Evolutionary conservation across 805 yeast genomes (phyloP).

Genomic region (Candida montana): DNA sequence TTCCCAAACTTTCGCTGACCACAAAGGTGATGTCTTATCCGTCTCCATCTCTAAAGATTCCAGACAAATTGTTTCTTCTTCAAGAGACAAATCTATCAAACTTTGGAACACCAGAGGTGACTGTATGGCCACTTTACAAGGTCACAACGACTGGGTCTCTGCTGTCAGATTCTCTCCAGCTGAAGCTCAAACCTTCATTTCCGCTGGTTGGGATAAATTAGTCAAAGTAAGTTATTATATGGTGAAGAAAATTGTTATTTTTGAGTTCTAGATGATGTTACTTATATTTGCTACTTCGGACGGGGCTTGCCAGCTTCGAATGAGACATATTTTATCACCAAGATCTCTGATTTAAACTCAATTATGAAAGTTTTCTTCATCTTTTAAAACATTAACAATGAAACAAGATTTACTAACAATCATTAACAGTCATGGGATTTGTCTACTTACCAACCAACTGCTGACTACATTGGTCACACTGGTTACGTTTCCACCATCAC

Average conservation of each 20-base stretch:
- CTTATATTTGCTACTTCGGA: constrained; percentile 99
- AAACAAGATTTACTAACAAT: constrained; percentile 39
- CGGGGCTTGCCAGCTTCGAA: constrained; percentile 60
- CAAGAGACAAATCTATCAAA: constrained; percentile 98
- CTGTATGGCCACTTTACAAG: constrained; percentile 88
- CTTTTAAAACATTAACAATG: not conserved
- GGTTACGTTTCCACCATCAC: constrained; percentile 97
- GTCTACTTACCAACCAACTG: constrained; percentile 73
- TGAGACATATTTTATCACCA: constrained; percentile 98
- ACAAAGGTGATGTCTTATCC: constrained; percentile 94
- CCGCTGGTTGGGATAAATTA: constrained; percentile 98
- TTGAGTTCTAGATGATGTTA: constrained; percentile 57
- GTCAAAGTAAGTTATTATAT: constrained; percentile 82
- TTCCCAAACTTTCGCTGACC: constrained; percentile 94
- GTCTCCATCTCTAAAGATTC: constrained; percentile 95
- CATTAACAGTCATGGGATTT: constrained; percentile 87
- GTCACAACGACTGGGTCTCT: constrained; percentile 99
- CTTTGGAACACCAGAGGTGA: constrained; percentile 99
- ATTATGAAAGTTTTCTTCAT: not conserved
- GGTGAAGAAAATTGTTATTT: not conserved
- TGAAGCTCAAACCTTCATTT: constrained; percentile 73
- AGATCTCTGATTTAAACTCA: constrained; percentile 81
- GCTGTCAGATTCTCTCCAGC: constrained; percentile 95
- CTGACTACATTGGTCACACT: constrained; percentile 99
- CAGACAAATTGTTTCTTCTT: constrained; percentile 97